Conservation (phyloP, 2,329 filamentous ascomycete genomes). For the Aspergillus pseudoterreus region DNA sequence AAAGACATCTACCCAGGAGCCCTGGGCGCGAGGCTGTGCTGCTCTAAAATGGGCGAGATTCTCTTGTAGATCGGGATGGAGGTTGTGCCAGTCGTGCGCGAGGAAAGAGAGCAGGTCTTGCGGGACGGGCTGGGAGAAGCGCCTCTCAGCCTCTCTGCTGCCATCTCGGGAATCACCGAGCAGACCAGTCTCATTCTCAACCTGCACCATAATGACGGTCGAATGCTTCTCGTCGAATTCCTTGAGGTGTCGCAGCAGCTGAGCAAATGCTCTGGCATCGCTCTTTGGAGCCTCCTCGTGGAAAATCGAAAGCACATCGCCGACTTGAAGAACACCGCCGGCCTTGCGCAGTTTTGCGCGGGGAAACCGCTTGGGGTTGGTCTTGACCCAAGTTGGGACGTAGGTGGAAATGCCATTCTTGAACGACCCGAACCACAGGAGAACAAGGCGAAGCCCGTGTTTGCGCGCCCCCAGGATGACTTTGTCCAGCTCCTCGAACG, state of each 20-base stretch:
- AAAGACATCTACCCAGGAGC: slow-evolving; percentile 40
- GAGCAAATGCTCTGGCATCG: slow-evolving; percentile 39
- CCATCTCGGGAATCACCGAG: slow-evolving; percentile 51
- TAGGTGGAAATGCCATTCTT: slow-evolving; percentile 47
- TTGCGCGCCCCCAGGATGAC: slow-evolving; percentile 36
- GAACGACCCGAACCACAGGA: slow-evolving; percentile 49
- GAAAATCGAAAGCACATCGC: slow-evolving; percentile 37
- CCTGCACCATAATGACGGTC: slow-evolving; percentile 56
- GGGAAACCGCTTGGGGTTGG: slow-evolving; percentile 8
- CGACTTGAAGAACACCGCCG: slow-evolving; percentile 21
- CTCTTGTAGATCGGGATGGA: no score
- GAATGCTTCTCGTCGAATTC: slow-evolving; percentile 44
- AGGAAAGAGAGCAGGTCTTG: no score
- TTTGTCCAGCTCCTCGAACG: slow-evolving; percentile 41
- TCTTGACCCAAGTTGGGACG: slow-evolving; percentile 38
- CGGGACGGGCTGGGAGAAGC: no score
- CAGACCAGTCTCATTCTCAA: slow-evolving; percentile 55
- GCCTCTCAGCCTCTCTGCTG: no score
- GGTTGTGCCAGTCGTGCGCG: no score
- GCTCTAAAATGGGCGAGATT: no score
- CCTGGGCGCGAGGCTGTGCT: no score
- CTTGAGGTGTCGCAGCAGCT: slow-evolving; percentile 39
- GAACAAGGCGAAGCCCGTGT: slow-evolving; percentile 37
- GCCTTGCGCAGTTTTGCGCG: slow-evolving; percentile 4
- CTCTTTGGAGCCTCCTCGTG: slow-evolving; percentile 25